These are phyloP conservation scores for Clonostachys sp. DNA, from an alignment of 2,329 filamentous ascomycete species.

Conservation along the genomic window DNA sequence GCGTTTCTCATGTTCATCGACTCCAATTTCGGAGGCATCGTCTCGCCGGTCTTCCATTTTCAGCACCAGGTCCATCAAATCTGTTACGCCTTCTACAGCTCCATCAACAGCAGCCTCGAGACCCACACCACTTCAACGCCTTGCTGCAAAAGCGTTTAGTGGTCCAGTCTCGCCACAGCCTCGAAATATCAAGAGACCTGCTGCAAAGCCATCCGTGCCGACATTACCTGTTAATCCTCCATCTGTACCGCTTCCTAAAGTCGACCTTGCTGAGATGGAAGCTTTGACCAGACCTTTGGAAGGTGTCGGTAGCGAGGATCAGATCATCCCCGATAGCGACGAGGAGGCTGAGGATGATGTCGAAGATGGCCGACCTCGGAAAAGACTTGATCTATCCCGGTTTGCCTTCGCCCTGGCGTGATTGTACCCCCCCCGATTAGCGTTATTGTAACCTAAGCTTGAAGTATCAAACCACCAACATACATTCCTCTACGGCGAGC, in stretches of 20 bases:
- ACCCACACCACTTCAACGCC: slow-evolving; percentile 48
- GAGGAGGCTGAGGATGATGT: slow-evolving; percentile 34
- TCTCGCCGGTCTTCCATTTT: slow-evolving; percentile 28
- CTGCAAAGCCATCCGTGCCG: slow-evolving; percentile 5
- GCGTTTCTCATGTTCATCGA: slow-evolving; percentile 26
- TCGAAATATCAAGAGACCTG: slow-evolving; percentile 4
- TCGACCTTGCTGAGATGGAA: slow-evolving; percentile 47
- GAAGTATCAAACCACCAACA: too few species aligned
- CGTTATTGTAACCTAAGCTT: too few species aligned
- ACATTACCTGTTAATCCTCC: slow-evolving; percentile 43
- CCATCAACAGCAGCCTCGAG: slow-evolving; percentile 19
- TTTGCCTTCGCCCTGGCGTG: slow-evolving; percentile 29
- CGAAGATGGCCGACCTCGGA: slow-evolving; percentile 17
- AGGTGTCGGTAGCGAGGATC: slow-evolving; percentile 48
- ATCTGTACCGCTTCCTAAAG: slow-evolving; percentile 49
- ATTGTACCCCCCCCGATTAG: too few species aligned
- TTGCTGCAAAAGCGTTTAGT: slow-evolving; percentile 38
- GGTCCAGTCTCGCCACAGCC: slow-evolving; percentile 19
- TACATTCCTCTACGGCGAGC: too few species aligned
- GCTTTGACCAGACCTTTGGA: slow-evolving; percentile 35
- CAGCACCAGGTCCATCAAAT: slow-evolving; percentile 26
- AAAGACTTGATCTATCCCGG: slow-evolving; percentile 38
- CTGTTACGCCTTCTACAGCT: slow-evolving; percentile 36
- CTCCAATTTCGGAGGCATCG: slow-evolving; percentile 17
- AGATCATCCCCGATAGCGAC: slow-evolving; percentile 49